Evolutionary conservation across 1,139 yeast genomes (phyloP).

Genomic region (Candida pseudoviswanathii): DNA sequence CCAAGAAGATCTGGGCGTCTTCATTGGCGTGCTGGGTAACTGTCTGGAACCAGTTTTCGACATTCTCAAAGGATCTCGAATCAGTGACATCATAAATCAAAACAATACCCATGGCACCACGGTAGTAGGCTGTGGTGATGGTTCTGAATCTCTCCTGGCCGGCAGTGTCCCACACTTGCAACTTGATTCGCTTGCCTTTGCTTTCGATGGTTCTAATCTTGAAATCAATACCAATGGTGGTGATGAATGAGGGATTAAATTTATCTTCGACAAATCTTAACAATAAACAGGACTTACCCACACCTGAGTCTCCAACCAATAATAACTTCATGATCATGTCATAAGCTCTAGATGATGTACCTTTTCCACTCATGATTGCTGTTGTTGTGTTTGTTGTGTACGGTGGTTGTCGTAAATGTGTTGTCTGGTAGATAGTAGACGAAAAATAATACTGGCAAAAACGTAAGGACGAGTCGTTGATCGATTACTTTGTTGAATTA

Average conservation of each 20-base stretch:
- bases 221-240: constrained; percentile 97
- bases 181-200: constrained; percentile 88
- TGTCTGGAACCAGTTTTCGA: constrained; percentile 90
- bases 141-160: constrained; percentile 99
- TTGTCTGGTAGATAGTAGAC: no score
- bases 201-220: constrained; percentile 95
- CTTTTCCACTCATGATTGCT: constrained; percentile 24
- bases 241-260: constrained; percentile 93
- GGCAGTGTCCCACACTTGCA: constrained; percentile 99
- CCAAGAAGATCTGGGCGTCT: constrained; percentile 90
- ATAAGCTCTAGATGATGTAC: constrained; percentile 76
- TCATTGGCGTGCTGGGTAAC: constrained; percentile 96
- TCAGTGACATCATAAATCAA: constrained; percentile 96
- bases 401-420: neutral
- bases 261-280: constrained; percentile 96
- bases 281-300: constrained; percentile 93
- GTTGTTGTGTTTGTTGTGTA: neutral
- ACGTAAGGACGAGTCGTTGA: no score
- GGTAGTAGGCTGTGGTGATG: constrained; percentile 95
- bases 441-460: no score
- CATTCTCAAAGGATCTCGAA: constrained; percentile 84
- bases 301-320: constrained; percentile 96
- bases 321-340: constrained; percentile 93
- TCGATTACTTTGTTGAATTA: no score
- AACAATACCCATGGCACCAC: constrained; percentile 98